Percentiles rank a stretch among this genome's conserved stretches.
phyloP scores from a whole-genome alignment of 495 filamentous ascomycete species.

The Astrothelium subdiscretum region DNA sequence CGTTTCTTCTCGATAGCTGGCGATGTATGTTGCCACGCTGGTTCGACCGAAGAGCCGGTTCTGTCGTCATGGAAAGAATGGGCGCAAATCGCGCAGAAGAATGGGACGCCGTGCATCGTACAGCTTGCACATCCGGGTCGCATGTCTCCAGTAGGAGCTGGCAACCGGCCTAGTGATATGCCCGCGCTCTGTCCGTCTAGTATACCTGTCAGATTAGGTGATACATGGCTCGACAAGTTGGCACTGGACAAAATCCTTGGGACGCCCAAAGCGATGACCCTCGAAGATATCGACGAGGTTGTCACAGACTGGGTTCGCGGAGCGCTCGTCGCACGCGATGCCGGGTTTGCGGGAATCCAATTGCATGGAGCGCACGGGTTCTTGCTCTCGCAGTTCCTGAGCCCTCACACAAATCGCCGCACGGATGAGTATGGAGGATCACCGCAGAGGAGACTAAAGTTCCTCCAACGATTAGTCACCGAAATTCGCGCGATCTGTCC shows the following conservation, averaged over 20 bases:
- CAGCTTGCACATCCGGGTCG: conserved; percentile 19
- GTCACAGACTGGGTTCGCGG: conserved; percentile 5
- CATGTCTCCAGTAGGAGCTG: conserved; percentile 16
- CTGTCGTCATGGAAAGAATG: conserved; percentile 17
- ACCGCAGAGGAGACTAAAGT: conserved; percentile 6
- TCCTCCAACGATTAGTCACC: conserved; percentile 10
- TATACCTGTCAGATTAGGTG: conserved; percentile 15
- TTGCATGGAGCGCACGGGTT: conserved; percentile 14
- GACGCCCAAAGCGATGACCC: conserved; percentile 9
- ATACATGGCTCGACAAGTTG: conserved; percentile 22
- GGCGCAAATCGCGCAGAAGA: conserved; percentile 12
- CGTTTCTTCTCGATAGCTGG: conserved; percentile 17
- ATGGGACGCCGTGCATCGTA: conserved; percentile 18
- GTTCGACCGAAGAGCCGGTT: conserved; percentile 3
- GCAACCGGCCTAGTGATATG: conserved; percentile 12
- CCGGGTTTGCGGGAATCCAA: conserved; percentile 9
- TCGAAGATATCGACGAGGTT: conserved; percentile 12
- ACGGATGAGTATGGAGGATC: conserved; percentile 13
- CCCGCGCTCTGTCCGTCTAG: conserved; percentile 12
- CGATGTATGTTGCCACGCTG: conserved; percentile 14
- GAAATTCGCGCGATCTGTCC: conserved; percentile 17
- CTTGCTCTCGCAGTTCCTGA: conserved; percentile 12
- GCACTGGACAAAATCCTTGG: conserved; percentile 9
- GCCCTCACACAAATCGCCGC: conserved; percentile 8
- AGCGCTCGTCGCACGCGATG: conserved; percentile 7